Conservation (phyloP, 2,329 filamentous ascomycete species). For the Claviceps capensis region DNA sequence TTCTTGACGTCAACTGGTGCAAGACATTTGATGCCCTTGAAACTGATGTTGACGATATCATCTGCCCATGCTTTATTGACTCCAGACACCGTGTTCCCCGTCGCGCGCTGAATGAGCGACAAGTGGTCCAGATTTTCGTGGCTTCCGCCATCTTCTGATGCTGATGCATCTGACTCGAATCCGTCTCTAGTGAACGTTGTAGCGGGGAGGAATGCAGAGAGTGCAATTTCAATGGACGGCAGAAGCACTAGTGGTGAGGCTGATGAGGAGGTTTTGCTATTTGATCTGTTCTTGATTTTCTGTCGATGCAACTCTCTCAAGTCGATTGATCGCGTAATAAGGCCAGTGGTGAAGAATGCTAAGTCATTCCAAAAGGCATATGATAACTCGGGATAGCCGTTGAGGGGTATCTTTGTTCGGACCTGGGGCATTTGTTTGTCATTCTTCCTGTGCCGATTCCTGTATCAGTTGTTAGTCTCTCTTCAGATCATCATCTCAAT, state of each 20-base stretch:
- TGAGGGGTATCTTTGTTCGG: slow-evolving; percentile 29
- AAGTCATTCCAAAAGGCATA: slow-evolving; percentile 39
- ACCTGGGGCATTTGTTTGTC: slow-evolving; percentile 15
- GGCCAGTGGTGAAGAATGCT: slow-evolving; percentile 33
- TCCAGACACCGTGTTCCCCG: slow-evolving; percentile 7
- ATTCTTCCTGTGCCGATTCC: slow-evolving; percentile 10
- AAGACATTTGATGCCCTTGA: slow-evolving; percentile 29
- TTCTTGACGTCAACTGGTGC: slow-evolving; percentile 4
- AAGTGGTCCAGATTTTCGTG: slow-evolving; percentile 10
- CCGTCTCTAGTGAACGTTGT: slow-evolving; percentile 18
- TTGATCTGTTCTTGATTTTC: slow-evolving; percentile 26
- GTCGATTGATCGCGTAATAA: slow-evolving; percentile 38
- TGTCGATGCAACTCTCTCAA: slow-evolving; percentile 32
- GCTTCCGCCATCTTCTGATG: slow-evolving; percentile 2
- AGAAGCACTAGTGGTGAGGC: slow-evolving; percentile 30
- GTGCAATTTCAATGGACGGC: slow-evolving; percentile 33
- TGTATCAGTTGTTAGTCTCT: not conserved
- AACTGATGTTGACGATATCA: slow-evolving; percentile 45
- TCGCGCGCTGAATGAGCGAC: slow-evolving; percentile 11
- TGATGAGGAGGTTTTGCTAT: slow-evolving; percentile 21
- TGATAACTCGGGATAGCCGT: slow-evolving; percentile 29
- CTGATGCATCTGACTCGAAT: slow-evolving; percentile 3
- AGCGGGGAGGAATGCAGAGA: slow-evolving; percentile 30
- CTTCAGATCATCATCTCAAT: slow-evolving; percentile 7
- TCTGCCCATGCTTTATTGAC: slow-evolving; percentile 38